Base-by-base conservation (phyloP, 345 rosid species). In the Euphorbia pulcherrima region DNA sequence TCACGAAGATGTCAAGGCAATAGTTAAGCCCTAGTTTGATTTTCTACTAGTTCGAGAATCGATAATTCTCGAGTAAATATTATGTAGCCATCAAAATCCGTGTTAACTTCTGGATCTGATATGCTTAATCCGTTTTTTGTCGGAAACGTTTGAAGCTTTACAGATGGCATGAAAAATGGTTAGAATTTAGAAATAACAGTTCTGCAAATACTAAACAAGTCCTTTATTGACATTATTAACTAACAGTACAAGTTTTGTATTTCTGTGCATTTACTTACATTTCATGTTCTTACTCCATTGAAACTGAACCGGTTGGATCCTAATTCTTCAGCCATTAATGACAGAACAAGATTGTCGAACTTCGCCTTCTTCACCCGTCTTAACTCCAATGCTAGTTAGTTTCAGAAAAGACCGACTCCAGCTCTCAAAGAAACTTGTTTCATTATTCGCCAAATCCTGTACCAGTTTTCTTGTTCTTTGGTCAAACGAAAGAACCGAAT, bases 381-480 rank as follows among this genome's bases (percentile, higher is more conserved):
- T 88, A n/a, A 86, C 93, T 73, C 83, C 90, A 54, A 90, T 62
- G 60, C 78, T 74, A 33, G 87, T 82, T 67, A 92, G 90, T 88
- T 83, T 88, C 81, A 85, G 14, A 71, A 90, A 90, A 1, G 98
- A 88, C 77, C 68, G 85, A 2, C 72, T 79, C 97, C 96, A 90
- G 18, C 80, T 81, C 60, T 50, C 54, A 8, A 87, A 88, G 21
- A 90, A 92, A 23, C 78, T 80, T 6, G 67, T 83, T 68, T 82
- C 78, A 75, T 85, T 83, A 6, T 60, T 72, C 1, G 97, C 94
- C 7, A 90, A 68, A 47, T 77, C 72, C 78, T 88, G 78, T 0
- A 88, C 89, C 11, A 60, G 75, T 50, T 68, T 81, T 73, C 85
- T 84, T 26, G 94, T 84, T 66, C 86, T 80, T 12, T 62, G 48